Conservation (phyloP, 2,329 filamentous ascomycete species). For the Penicillium corylophilum region DNA sequence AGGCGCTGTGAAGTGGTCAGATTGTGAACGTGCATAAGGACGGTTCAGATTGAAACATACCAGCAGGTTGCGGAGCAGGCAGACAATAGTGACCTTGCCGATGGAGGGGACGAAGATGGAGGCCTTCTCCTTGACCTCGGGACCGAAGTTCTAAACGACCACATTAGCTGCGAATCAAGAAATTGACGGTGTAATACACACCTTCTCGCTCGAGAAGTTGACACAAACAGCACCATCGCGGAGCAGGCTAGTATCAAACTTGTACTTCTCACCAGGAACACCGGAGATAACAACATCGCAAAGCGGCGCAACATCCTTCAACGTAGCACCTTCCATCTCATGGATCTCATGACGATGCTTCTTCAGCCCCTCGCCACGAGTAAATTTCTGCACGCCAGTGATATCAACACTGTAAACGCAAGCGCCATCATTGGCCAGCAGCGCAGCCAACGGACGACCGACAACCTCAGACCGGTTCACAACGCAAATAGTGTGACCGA, state of each 20-base stretch:
- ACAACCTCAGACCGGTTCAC: constrained; percentile 97
- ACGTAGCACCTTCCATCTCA: constrained; percentile 74
- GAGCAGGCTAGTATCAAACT: constrained; percentile 80
- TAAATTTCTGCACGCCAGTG: constrained; percentile 88
- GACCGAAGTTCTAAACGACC: constrained; percentile 70
- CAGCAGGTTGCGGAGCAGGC: constrained; percentile 83
- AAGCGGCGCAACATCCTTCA: constrained; percentile 78
- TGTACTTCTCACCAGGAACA: constrained; percentile 83
- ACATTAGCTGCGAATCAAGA: not conserved
- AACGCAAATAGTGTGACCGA: constrained; percentile 91
- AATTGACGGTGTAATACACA: constrained; percentile 28
- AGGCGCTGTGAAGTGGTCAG: constrained; percentile 35
- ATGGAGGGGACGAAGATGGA: constrained; percentile 96
- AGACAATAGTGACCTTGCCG: constrained; percentile 94
- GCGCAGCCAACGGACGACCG: constrained; percentile 83
- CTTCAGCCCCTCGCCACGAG: constrained; percentile 80
- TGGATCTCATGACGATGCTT: constrained; percentile 82
- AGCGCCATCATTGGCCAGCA: constrained; percentile 94
- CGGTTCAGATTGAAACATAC: constrained; percentile 53
- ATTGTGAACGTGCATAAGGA: not conserved
- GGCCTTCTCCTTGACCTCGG: constrained; percentile 89
- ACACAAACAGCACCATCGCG: constrained; percentile 95
- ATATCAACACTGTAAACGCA: constrained; percentile 94
- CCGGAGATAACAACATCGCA: constrained; percentile 95
- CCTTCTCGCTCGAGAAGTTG: constrained; percentile 92